Conservation (phyloP, 1,284 basidiomycete species). For the Irpex rosettiformis region DNA sequence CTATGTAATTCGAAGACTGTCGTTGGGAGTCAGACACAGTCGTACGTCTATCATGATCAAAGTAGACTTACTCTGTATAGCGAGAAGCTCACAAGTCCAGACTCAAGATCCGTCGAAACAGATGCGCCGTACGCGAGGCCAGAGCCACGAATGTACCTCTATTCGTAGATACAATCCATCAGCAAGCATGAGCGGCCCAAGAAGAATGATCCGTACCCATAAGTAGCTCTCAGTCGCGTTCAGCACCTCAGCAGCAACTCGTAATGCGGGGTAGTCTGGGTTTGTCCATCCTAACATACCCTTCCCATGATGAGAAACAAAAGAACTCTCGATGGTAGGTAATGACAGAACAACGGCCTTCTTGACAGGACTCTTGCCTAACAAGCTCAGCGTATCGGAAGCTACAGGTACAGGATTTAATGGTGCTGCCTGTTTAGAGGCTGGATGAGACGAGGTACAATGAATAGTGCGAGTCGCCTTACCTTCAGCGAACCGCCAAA, state of each 20-base stretch:
- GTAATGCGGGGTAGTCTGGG: conserved; percentile 81
- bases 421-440: conserved; percentile 36
- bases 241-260: conserved; percentile 83
- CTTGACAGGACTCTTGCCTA: conserved; percentile 73
- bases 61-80: conserved; percentile 69
- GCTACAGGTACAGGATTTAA: conserved; percentile 70
- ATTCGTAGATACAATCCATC: conserved; percentile 13
- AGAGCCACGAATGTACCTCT: conserved; percentile 85
- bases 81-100: conserved; percentile 78
- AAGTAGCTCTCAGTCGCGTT: conserved; percentile 95
- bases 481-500: conserved; percentile 63
- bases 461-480: conserved; percentile 23
- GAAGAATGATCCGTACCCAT: conserved; percentile 58
- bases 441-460: conserved; percentile 5
- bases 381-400: conserved; percentile 66
- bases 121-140: conserved; percentile 94
- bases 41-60: neutral
- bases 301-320: conserved; percentile 77
- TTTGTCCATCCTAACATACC: conserved; percentile 80
- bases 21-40: conserved; percentile 12
- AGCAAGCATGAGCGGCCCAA: conserved; percentile 6
- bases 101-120: conserved; percentile 77
- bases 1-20: conserved; percentile 84
- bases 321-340: conserved; percentile 94
- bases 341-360: conserved; percentile 86